phyloP scores from a whole-genome alignment of 2,329 filamentous ascomycete genomes.

The Microcyclospora tardicrescens region DNA sequence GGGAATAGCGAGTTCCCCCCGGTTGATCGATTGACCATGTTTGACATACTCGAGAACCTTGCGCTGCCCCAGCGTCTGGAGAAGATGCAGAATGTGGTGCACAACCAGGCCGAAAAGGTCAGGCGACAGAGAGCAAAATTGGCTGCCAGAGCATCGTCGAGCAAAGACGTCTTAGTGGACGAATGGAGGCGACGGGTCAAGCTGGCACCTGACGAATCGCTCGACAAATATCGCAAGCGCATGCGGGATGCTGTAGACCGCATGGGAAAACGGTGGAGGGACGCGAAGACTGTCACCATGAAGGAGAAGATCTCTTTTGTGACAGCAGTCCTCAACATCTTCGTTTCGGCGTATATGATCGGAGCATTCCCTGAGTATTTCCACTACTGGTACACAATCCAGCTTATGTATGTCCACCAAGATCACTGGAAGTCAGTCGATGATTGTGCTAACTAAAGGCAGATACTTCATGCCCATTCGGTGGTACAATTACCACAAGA shows the following conservation, averaged over 20 bases:
- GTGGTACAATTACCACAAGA: conserved; percentile 78
- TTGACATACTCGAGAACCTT: conserved; percentile 88
- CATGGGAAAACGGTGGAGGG: conserved; percentile 72
- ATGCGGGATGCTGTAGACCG: conserved; percentile 86
- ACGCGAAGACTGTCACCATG: conserved; percentile 73
- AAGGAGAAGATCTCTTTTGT: conserved; percentile 96
- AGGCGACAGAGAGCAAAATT: conserved; percentile 69
- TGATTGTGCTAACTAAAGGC: conserved; percentile 5
- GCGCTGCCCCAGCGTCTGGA: conserved; percentile 82
- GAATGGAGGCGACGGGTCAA: conserved; percentile 82
- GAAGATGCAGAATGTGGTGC: conserved; percentile 72
- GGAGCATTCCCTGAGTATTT: conserved; percentile 76
- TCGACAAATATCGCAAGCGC: conserved; percentile 76
- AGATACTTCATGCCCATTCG: conserved; percentile 96
- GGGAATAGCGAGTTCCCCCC: conserved; percentile 77
- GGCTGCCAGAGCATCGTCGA: conserved; percentile 60
- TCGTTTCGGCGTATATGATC: conserved; percentile 88
- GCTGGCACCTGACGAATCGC: conserved; percentile 68
- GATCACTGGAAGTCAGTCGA: background rate
- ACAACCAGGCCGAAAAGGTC: conserved; percentile 73
- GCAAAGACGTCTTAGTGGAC: conserved; percentile 81
- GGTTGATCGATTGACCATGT: conserved; percentile 75
- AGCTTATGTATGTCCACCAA: conserved; percentile 18
- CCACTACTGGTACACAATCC: conserved; percentile 65
- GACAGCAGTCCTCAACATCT: conserved; percentile 90